Percentiles rank a stretch among this genome's conserved stretches.
These are phyloP conservation scores for Pichia gijzeniarum DNA, from an alignment of 805 yeast species.

Conservation along the genomic window DNA sequence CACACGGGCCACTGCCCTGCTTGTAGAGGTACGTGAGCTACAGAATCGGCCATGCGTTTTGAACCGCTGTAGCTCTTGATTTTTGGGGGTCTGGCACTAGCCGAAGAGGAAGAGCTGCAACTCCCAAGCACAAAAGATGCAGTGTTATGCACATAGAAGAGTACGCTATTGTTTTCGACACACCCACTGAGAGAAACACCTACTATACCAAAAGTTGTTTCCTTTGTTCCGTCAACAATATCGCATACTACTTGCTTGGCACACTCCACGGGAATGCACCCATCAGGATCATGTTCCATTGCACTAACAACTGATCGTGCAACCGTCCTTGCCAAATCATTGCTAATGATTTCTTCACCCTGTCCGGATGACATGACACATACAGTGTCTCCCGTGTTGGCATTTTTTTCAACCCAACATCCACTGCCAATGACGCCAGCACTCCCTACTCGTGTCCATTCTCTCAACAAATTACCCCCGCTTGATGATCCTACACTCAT, in stretches of 20 bases:
- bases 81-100: background rate
- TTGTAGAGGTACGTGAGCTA: background rate
- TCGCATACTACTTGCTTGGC: background rate
- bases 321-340: background rate
- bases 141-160: constrained; percentile 1
- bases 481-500: constrained; percentile 3
- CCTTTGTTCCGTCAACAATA: background rate
- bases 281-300: background rate
- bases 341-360: constrained; percentile 1
- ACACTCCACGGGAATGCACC: background rate
- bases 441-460: constrained; percentile 1
- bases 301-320: background rate
- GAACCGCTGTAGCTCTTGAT: background rate
- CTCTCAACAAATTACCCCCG: constrained; percentile 3
- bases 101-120: constrained; percentile 39
- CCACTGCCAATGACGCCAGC: constrained; percentile 6
- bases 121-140: constrained; percentile 2
- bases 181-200: background rate
- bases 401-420: constrained; percentile 1
- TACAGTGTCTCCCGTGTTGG: background rate
- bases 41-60: background rate
- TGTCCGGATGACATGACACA: constrained; percentile 3
- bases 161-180: background rate
- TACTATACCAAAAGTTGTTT: background rate
- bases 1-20: too few relatives aligned